Evolutionary conservation across 176 grass and related monocot genomes (phyloP).

Genomic region (Zizania latifolia): DNA sequence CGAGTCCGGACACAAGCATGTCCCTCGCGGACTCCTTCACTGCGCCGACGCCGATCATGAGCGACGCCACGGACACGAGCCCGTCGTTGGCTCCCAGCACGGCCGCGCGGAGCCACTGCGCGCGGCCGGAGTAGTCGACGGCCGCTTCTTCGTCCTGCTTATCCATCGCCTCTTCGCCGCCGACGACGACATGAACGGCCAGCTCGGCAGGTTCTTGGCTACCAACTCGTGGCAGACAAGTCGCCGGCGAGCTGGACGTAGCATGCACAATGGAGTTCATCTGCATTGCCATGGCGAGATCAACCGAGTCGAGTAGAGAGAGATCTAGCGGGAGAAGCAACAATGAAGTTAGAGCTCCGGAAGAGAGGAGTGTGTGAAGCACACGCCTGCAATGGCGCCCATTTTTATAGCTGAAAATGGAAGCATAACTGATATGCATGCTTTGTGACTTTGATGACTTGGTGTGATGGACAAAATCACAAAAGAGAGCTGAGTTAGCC

Average conservation of each 20-base stretch:
- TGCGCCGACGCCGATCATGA: slow-evolving; percentile 42
- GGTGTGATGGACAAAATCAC: background rate
- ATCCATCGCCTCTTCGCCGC: background rate
- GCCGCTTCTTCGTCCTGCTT: background rate
- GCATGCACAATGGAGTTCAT: slow-evolving; percentile 8
- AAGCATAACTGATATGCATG: background rate
- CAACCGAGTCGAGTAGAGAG: no score
- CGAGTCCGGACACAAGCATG: slow-evolving; percentile 41
- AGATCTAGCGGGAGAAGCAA: background rate
- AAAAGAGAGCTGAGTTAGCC: background rate
- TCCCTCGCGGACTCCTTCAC: slow-evolving; percentile 14
- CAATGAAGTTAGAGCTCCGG: background rate
- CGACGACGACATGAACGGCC: background rate
- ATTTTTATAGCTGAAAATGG: background rate
- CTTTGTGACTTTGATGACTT: background rate
- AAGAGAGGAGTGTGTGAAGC: slow-evolving; percentile 23
- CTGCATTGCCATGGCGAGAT: slow-evolving; percentile 19
- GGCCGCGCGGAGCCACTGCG: slow-evolving; percentile 48
- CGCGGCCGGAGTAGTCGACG: slow-evolving; percentile 17
- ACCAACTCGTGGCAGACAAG: background rate
- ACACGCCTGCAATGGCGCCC: background rate
- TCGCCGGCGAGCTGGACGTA: background rate
- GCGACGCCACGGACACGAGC: slow-evolving; percentile 39
- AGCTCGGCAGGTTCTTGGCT: background rate
- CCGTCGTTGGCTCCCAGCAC: slow-evolving; percentile 48